Conservation (phyloP, 75 land plant species). For the Pinus tabuliformis region DNA sequence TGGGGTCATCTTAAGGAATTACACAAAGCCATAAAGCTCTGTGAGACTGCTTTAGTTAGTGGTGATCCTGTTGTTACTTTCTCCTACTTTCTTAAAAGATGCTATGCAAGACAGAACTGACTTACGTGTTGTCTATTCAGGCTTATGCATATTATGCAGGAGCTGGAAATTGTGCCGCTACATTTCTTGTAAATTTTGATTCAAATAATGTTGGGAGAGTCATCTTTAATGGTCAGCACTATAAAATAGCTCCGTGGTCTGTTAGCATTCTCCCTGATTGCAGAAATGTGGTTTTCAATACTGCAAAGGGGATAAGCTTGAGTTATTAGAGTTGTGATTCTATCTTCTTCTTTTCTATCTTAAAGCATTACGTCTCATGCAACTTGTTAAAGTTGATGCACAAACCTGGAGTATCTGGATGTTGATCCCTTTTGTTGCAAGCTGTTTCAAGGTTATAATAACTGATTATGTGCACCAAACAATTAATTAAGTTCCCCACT, state of each 20-base stretch:
- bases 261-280: constrained; percentile 88
- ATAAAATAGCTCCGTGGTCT: constrained; percentile 78
- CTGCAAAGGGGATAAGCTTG: constrained; percentile 48
- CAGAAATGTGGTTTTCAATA: constrained; percentile 61
- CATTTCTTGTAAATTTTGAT: constrained; percentile 75
- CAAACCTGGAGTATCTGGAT: too few species aligned
- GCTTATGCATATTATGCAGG: constrained; percentile 53
- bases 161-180: constrained; percentile 52
- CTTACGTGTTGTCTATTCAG: constrained; percentile 15
- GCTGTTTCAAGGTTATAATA: too few species aligned
- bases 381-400: too few species aligned
- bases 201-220: constrained; percentile 28
- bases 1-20: constrained; percentile 51
- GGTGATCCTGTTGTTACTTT: constrained; percentile 30
- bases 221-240: constrained; percentile 28
- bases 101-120: not conserved
- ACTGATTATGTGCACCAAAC: too few species aligned
- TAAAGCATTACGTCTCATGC: not conserved
- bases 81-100: not conserved
- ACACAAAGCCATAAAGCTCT: constrained; percentile 56
- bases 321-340: not conserved
- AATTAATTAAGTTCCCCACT: too few species aligned
- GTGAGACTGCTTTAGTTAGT: constrained; percentile 58
- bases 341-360: not conserved
- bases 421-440: too few species aligned